phyloP scores from a whole-genome alignment of 2,329 filamentous ascomycete species.

The Claviceps arundinis region DNA sequence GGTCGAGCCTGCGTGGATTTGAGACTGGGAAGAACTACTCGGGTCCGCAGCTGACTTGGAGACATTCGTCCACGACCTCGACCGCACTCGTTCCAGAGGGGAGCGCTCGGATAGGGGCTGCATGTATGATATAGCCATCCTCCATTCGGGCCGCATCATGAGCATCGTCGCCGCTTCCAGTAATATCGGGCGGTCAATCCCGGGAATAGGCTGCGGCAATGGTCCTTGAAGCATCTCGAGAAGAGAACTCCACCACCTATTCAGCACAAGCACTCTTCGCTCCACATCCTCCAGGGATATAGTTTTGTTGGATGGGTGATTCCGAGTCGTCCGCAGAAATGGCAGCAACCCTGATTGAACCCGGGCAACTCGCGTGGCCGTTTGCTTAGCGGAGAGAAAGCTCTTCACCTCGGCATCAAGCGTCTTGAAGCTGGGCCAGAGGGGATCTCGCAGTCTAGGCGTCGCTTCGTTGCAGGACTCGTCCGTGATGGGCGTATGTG shows the following conservation, averaged over 20 bases:
- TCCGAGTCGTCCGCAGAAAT: constrained; percentile 58
- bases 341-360: constrained; percentile 61
- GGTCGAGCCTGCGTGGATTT: constrained; percentile 49
- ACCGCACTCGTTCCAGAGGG: constrained; percentile 30
- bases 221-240: constrained; percentile 69
- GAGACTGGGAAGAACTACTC: constrained; percentile 51
- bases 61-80: constrained; percentile 34
- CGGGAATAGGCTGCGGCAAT: constrained; percentile 55
- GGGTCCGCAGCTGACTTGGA: constrained; percentile 41
- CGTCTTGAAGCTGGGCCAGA: constrained; percentile 42
- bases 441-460: constrained; percentile 32
- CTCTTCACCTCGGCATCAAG: constrained; percentile 35
- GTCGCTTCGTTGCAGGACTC: constrained; percentile 34
- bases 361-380: constrained; percentile 58
- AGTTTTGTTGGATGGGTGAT: constrained; percentile 49
- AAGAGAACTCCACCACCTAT: constrained; percentile 81
- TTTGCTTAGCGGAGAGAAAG: constrained; percentile 59
- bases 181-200: constrained; percentile 69
- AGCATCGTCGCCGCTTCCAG: constrained; percentile 67
- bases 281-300: constrained; percentile 74
- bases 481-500: constrained; percentile 24
- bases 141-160: constrained; percentile 85
- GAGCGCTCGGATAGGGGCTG: constrained; percentile 46
- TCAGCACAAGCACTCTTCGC: constrained; percentile 62
- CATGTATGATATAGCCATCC: constrained; percentile 55